Conservation (phyloP, 805 yeast genomes). For the Teunomyces tritomae region DNA sequence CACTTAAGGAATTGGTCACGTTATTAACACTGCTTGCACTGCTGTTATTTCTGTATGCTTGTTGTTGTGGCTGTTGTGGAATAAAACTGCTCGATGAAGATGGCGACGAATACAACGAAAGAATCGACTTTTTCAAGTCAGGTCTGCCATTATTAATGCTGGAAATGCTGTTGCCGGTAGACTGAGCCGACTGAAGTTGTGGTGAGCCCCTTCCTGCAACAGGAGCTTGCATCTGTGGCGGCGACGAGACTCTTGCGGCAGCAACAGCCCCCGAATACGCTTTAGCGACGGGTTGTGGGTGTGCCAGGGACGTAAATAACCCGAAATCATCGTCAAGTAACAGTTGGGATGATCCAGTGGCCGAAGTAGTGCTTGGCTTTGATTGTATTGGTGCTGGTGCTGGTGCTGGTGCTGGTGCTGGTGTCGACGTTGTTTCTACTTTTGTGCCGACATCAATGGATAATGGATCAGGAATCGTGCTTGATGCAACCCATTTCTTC, state of each 20-base stretch:
- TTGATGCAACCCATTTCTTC: slow-evolving; percentile 77
- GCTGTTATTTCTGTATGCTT: slow-evolving; percentile 1
- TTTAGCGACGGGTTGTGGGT: background rate
- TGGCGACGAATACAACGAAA: slow-evolving; percentile 75
- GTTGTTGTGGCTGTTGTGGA: slow-evolving; percentile 16
- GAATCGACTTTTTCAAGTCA: slow-evolving; percentile 86
- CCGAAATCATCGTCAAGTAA: slow-evolving; percentile 44
- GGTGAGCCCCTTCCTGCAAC: slow-evolving; percentile 6
- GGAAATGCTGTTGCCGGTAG: slow-evolving; percentile 33
- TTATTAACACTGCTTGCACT: slow-evolving; percentile 9
- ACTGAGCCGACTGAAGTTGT: slow-evolving; percentile 27
- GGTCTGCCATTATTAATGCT: slow-evolving; percentile 48
- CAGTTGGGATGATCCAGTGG: background rate
- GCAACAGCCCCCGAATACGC: slow-evolving; percentile 2
- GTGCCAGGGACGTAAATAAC: slow-evolving; percentile 29
- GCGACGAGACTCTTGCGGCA: slow-evolving; percentile 8
- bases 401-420: background rate
- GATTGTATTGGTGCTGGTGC: background rate
- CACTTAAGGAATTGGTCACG: slow-evolving; percentile 19
- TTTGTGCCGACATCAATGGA: slow-evolving; percentile 19
- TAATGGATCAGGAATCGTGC: slow-evolving; percentile 59
- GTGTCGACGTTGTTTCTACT: background rate
- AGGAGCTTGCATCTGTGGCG: slow-evolving; percentile 3
- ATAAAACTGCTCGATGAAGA: slow-evolving; percentile 45
- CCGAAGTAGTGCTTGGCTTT: background rate